phyloP scores from a whole-genome alignment of 306 rosid species.

The Morella rubra region DNA sequence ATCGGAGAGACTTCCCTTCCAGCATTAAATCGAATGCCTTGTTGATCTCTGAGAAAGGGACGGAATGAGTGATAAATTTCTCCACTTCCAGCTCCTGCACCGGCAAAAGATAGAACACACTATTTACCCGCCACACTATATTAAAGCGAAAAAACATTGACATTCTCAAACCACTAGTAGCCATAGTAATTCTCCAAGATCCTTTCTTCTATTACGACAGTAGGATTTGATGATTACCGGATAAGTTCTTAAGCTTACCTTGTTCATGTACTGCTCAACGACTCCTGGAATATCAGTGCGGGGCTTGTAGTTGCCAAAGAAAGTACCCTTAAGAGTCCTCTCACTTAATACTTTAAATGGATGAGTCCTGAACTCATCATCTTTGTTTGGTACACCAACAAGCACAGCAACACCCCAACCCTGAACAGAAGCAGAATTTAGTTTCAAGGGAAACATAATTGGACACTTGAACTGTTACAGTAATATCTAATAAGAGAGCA shows the following conservation, averaged over 20 bases:
- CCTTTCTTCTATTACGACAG: neutral
- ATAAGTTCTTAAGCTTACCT: slow-evolving; percentile 21
- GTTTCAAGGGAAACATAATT: neutral
- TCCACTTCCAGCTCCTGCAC: slow-evolving; percentile 34
- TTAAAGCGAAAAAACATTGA: neutral
- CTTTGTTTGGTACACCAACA: slow-evolving; percentile 89
- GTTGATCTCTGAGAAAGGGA: slow-evolving; percentile 70
- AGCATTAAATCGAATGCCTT: slow-evolving; percentile 75
- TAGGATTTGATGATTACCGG: neutral
- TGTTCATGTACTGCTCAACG: slow-evolving; percentile 72
- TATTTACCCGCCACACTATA: no score
- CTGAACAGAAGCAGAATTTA: slow-evolving; percentile 27
- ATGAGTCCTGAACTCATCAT: slow-evolving; percentile 79
- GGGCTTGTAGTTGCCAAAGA: slow-evolving; percentile 89
- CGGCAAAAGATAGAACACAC: neutral
- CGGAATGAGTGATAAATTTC: slow-evolving; percentile 69
- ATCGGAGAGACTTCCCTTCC: slow-evolving; percentile 66
- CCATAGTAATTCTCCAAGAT: neutral
- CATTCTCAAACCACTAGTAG: neutral
- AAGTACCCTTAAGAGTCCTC: slow-evolving; percentile 91
- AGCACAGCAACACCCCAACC: slow-evolving; percentile 98
- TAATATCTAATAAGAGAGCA: neutral
- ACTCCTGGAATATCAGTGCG: slow-evolving; percentile 69
- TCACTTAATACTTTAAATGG: slow-evolving; percentile 70
- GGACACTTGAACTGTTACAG: neutral